Base-by-base conservation (phyloP, 352 stramenopile genomes). In the Poterioochromonas sp. region DNA sequence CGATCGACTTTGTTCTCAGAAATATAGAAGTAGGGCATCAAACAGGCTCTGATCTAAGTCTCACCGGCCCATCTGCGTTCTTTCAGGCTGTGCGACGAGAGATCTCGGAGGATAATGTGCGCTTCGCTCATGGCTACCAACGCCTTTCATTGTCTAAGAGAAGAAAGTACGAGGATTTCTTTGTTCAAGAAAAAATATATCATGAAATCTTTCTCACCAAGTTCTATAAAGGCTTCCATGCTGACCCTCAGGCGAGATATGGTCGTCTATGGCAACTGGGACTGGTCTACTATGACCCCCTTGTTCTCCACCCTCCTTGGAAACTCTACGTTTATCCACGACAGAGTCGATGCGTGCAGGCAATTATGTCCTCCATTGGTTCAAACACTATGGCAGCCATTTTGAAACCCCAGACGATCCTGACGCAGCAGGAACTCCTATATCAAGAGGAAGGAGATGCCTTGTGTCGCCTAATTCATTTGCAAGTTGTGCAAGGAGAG, bases 181-280 rank as follows among this genome's bases (percentile, higher is more conserved):
- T 37, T 39, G 58, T 68, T 32, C 5, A 68, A 68, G 58, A 68
- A 68, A 68, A 68, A 26, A 18, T 68, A 11, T 68, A 5, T 39
- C 5, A 35, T 12, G 29, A 26, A 68, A 40, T 68, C 26, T 68
- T 68, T 39, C 58, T 68, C 58, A 68, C 58, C 5, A 68, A 68
- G 34, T 39, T 40, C 58, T 68, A 68, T 26, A 68, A 68, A 35
- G 58, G 34, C 34, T 68, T 68, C 58, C 11, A 29, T 68, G 26
- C 26, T 29, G 58, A 68, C 26, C 58, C 58, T 8, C 5, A 39
- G 34, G 8, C 12, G 8, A 12, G 34, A 39, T 68, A 68, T 26
- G 58, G 58, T 39, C 5, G 8, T 18, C 26, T 68, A 26, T 68
- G 58, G 58, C 12, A 26, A 39, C 8, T 26, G 5, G 5, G 26